Conservation (phyloP, 2,329 filamentous ascomycete species). For the Lecanoromycetidae sp. region DNA sequence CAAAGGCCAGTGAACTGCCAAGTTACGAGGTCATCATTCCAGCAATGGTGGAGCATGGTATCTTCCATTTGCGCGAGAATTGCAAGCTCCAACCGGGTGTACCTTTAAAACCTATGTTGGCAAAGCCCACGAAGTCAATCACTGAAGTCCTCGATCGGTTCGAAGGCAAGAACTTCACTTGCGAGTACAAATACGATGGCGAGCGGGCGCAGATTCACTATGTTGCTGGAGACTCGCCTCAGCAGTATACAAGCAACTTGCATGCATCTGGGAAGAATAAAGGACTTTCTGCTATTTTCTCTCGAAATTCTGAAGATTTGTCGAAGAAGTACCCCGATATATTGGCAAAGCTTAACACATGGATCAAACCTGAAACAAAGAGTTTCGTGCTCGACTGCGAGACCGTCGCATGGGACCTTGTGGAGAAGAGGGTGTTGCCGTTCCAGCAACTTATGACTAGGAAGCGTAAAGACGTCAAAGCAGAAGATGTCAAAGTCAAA, state of each 20-base stretch:
- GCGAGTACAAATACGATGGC: constrained; percentile 98
- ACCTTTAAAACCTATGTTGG: constrained; percentile 94
- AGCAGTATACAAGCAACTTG: constrained; percentile 54
- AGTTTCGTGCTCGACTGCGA: constrained; percentile 98
- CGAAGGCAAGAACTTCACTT: constrained; percentile 88
- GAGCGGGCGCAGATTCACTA: constrained; percentile 98
- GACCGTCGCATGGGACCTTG: constrained; percentile 92
- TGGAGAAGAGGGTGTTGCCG: constrained; percentile 86
- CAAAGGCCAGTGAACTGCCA: constrained; percentile 60
- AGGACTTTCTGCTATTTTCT: constrained; percentile 88
- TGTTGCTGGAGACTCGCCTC: constrained; percentile 65
- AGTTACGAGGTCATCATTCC: constrained; percentile 94
- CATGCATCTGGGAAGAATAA: constrained; percentile 52
- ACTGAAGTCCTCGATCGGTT: constrained; percentile 96
- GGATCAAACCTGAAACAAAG: constrained; percentile 81
- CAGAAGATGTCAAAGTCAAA: constrained; percentile 90
- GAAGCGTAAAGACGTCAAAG: constrained; percentile 93
- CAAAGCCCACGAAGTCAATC: constrained; percentile 95
- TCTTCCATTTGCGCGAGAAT: constrained; percentile 66
- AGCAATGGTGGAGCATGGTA: constrained; percentile 73
- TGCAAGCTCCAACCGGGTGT: constrained; percentile 91
- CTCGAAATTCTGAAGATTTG: constrained; percentile 89
- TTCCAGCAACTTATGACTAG: constrained; percentile 98
- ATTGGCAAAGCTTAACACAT: constrained; percentile 69
- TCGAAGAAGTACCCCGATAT: constrained; percentile 98